Conservation (phyloP, 352 stramenopile species). For the Globisporangium orthogonon region DNA sequence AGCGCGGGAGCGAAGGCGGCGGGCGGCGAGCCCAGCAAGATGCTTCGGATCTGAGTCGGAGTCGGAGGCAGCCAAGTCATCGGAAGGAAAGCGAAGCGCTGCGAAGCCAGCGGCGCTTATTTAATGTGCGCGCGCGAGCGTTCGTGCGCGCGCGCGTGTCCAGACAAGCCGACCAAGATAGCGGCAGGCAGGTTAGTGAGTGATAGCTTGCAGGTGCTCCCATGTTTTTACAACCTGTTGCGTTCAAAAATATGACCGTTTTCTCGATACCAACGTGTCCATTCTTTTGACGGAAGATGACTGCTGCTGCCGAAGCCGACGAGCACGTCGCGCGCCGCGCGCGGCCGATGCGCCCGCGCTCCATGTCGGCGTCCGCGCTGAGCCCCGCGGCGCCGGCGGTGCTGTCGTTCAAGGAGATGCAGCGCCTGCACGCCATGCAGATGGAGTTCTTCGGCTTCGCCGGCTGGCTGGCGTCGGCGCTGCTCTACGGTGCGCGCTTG, state of each 20-base stretch:
- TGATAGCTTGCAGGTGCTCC: too few relatives aligned
- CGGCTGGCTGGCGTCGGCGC: constrained; percentile 73
- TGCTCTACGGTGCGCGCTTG: constrained; percentile 51
- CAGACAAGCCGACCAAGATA: background rate
- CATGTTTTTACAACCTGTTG: too few relatives aligned
- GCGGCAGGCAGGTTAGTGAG: background rate
- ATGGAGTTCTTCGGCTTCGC: constrained; percentile 86
- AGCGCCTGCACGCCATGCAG: constrained; percentile 72
- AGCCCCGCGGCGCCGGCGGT: constrained; percentile 12
- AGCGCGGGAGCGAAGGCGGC: background rate
- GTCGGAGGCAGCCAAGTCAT: too few relatives aligned
- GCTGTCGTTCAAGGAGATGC: constrained; percentile 76
- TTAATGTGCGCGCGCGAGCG: background rate
- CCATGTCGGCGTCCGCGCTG: constrained; percentile 8
- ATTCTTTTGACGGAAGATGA: too few relatives aligned
- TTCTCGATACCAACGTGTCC: too few relatives aligned
- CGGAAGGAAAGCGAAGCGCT: background rate
- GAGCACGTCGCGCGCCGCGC: too few relatives aligned
- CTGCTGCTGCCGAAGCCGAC: background rate
- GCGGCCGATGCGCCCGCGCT: constrained; percentile 2
- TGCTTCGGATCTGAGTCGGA: background rate
- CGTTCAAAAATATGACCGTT: too few relatives aligned
- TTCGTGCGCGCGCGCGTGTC: too few relatives aligned
- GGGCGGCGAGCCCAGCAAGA: background rate
- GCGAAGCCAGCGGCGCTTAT: background rate